Evolutionary conservation across 148 eudicot species (phyloP), one percentile per base, ranked within the genome.

Genomic region (Fagopyrum homotropicum): DNA sequence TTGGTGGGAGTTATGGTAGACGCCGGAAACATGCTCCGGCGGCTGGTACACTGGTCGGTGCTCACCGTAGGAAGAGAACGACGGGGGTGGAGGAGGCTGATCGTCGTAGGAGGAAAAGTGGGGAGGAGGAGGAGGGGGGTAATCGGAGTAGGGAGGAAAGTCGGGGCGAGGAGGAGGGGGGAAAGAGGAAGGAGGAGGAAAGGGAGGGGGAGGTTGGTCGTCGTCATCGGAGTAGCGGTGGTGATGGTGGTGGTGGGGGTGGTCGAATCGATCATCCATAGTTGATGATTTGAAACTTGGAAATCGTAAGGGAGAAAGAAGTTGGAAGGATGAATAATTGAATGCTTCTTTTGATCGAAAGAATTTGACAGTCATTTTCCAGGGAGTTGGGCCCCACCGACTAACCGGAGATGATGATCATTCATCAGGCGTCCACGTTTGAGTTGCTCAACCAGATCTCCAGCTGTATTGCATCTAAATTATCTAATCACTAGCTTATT

Each of bases 241-340:
- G 59, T 77, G 76, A 72, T 77, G 75, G 59, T 75, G 78, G 73
- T 77, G 55, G 77, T 55, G 72, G 76, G 43, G 74, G 50, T 77
- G 84, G 10, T 79, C 84, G 66, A 43, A 79, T 12, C 85, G 81
- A 66, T 12, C 77, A 2, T 80, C 85, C 87, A 84, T 84, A 0
- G 59, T 72, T 19, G 47, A 63, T 30, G 40, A 63, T 15, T 35
- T 64, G 61, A n/a, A 6, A 17, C 8, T 16, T 56, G 61, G 40
- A 35, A 35, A 35, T 22, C 26, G 26, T 22, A 22, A 22, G 26
- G 26, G 26, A 22, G 26, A 22, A 22, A 22, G 26, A 22, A 22
- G 26, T 35, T 35, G 40, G 40, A 35, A 35, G 40, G 40, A 35
- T 35, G 40, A 35, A 35, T 35, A 35, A 35, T 35, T 35, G 40